These are phyloP conservation scores for Scleromitrula shiraiana DNA, from an alignment of 2,329 filamentous ascomycete genomes.

Conservation along the genomic window DNA sequence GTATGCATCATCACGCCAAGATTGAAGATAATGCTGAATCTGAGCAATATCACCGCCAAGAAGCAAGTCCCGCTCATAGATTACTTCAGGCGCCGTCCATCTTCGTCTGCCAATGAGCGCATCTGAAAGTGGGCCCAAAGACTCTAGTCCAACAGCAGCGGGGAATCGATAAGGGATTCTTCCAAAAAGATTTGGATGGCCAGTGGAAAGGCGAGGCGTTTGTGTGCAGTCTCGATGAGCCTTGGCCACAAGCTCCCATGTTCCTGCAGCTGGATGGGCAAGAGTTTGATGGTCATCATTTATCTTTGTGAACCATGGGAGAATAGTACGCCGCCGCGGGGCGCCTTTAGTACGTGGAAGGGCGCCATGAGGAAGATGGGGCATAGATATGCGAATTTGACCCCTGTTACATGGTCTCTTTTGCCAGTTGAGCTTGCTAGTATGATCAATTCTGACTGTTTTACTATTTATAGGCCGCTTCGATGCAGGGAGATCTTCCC, in stretches of 20 bases:
- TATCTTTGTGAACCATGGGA: not conserved
- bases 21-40: too few relatives aligned
- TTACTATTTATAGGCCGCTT: too few relatives aligned
- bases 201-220: not conserved
- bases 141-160: not conserved
- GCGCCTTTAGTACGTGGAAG: not conserved
- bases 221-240: not conserved
- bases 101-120: not conserved
- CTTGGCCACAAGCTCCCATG: not conserved
- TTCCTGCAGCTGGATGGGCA: not conserved
- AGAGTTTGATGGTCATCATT: not conserved
- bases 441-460: not conserved
- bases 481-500: not conserved
- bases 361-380: not conserved
- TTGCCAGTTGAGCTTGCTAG: not conserved
- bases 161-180: not conserved
- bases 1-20: too few relatives aligned
- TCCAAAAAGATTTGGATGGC: not conserved
- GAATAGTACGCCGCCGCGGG: not conserved
- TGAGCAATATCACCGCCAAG: not conserved
- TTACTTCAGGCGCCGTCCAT: not conserved
- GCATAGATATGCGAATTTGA: not conserved
- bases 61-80: not conserved
- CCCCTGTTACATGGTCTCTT: not conserved
- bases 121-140: not conserved